These are phyloP conservation scores for Scleromitrula shiraiana DNA, from an alignment of 2,329 filamentous ascomycete species.

Conservation along the genomic window DNA sequence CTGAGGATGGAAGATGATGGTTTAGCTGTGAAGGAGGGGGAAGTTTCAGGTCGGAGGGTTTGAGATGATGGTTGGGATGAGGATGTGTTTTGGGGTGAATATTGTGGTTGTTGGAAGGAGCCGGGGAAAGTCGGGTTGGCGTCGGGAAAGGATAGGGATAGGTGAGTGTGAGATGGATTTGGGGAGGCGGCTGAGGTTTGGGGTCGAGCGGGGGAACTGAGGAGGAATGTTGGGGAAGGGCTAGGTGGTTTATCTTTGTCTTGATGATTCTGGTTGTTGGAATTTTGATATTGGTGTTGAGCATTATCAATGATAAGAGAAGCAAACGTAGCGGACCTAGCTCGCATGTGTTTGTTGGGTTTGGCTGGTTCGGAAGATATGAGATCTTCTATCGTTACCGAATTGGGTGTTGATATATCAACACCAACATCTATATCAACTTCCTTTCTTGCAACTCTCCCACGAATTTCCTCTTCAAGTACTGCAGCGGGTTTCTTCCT, in stretches of 20 bases:
- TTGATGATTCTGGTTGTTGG: no score
- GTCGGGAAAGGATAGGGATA: no score
- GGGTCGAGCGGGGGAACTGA: conserved; percentile 49
- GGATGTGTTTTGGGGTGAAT: no score
- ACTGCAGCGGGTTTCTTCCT: conserved; percentile 50
- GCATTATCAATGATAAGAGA: conserved; percentile 36
- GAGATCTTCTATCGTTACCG: conserved; percentile 8
- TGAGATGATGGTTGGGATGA: no score
- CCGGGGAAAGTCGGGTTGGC: no score
- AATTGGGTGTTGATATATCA: conserved; percentile 6
- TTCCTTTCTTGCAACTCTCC: conserved; percentile 36
- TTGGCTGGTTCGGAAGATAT: conserved; percentile 13
- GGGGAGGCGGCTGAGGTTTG: conserved; percentile 41
- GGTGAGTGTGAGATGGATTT: conserved; percentile 15
- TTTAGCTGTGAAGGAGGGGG: no score
- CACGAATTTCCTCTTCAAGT: conserved; percentile 46
- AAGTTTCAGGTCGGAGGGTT: conserved; percentile 15
- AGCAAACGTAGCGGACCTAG: conserved; percentile 38
- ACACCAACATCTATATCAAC: no score
- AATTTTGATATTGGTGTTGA: conserved; percentile 28
- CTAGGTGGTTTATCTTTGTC: conserved; percentile 31
- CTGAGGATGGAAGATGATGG: conserved; percentile 25
- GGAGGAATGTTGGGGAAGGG: conserved; percentile 35
- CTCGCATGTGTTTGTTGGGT: conserved; percentile 24
- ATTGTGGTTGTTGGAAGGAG: no score